Evolutionary conservation across 2,329 filamentous ascomycete genomes (phyloP), one percentile per base, ranked within the genome.

Genomic region (Colletotrichum musae): DNA sequence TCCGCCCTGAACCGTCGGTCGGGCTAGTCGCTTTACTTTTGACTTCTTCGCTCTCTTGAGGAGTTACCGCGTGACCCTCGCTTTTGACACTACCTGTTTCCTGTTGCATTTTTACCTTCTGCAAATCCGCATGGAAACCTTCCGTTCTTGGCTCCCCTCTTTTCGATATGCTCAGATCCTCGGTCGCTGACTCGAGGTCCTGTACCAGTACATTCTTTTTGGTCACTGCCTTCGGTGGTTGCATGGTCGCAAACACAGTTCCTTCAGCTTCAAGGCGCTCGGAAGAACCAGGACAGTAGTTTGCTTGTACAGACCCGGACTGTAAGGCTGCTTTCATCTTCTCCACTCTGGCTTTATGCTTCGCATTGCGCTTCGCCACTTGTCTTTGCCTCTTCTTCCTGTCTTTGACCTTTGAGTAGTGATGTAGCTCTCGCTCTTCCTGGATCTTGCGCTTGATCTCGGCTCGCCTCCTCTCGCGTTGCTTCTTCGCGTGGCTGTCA

Each of bases 401-500:
- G 36, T 80, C 77, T 56, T 80, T 82, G 18, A 75, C 78, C 58
- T 78, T 77, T 13, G 83, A 73, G 15, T 80, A 81, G 52, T 83
- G 77, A 4, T 72, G 65, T 58, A 79, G 75, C 39, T 80, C 79
- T n/a, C 77, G 75, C 64, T 81, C 83, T 13, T 80, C 76, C n/a
- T 82, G 79, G 12, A 83, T 76, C 75, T 86, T 85, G 54, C 80
- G 79, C 59, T 79, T 78, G 52, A 77, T 59, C 24, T 75, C 75
- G 10, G 75, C 73, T 41, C 81, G 80, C 72, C 80, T 70, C 75
- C 80, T 81, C 2, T 78, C 78, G 64, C 80, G 81, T 48, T 81
- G 78, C 71, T 82, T 82, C 64, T 81, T 80, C 73, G 85, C 81
- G 24, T 82, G 80, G 2, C 82, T 83, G 48, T 83, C 82, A 26